Percentiles rank a stretch among this genome's conserved stretches.
These are phyloP conservation scores for Dactylellina sp. DNA, from an alignment of 2,329 filamentous ascomycete genomes.

Conservation along the genomic window DNA sequence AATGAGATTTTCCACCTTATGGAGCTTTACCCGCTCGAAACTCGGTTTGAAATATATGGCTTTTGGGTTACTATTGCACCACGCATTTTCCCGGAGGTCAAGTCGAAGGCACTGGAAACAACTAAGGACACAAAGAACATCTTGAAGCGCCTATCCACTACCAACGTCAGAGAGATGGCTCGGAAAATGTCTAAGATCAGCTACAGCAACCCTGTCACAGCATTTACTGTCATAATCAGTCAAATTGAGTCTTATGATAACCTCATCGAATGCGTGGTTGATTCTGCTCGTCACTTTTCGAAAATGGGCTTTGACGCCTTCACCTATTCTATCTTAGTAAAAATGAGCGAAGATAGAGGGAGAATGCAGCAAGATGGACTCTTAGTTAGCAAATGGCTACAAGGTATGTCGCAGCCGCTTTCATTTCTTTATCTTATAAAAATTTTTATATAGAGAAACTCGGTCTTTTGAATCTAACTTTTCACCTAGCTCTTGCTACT, in stretches of 20 bases:
- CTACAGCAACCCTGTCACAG: constrained; percentile 87
- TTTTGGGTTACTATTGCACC: constrained; percentile 85
- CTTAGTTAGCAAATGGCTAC: constrained; percentile 90
- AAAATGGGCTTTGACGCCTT: constrained; percentile 91
- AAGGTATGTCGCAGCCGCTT: constrained; percentile 63
- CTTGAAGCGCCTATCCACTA: constrained; percentile 88
- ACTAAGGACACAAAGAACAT: constrained; percentile 83
- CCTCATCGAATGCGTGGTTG: constrained; percentile 91
- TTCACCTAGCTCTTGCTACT: constrained; percentile 74
- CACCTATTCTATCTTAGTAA: constrained; percentile 87
- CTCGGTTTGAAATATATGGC: constrained; percentile 87
- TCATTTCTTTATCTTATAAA: too few relatives aligned
- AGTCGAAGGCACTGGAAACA: constrained; percentile 80
- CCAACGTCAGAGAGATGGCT: constrained; percentile 86
- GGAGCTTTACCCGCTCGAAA: constrained; percentile 78
- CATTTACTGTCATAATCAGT: constrained; percentile 87
- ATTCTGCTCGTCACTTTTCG: constrained; percentile 94
- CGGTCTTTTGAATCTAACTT: constrained; percentile 31
- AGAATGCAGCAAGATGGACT: constrained; percentile 74
- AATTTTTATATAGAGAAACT: too few relatives aligned
- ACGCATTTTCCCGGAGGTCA: constrained; percentile 77
- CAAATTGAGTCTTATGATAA: constrained; percentile 96
- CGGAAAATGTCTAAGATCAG: constrained; percentile 91
- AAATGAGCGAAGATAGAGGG: constrained; percentile 70
- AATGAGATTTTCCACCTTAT: constrained; percentile 89